Evolutionary conservation across 257 asterid genomes (phyloP), one percentile per base, ranked within the genome.

Genomic region (Lantana camara): DNA sequence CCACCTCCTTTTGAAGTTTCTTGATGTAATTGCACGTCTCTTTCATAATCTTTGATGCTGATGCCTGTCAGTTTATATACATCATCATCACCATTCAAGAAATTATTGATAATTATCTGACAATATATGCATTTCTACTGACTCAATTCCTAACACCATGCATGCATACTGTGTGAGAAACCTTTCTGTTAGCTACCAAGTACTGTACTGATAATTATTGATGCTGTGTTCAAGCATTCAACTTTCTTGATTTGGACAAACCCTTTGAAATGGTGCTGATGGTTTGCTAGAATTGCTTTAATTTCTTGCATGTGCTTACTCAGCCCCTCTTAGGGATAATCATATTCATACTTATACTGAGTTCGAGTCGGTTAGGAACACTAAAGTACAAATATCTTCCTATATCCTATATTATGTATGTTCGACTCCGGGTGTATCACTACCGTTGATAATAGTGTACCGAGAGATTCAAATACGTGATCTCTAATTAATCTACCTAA

Each of bases 1-100:
- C 95, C 69, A 82, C 86, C 63, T 88, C 91, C 57, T 64, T 83
- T 19, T 85, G 82, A 80, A 88, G 79, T 52, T 69, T 79, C 81
- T 74, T 73, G 21, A 88, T 80, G 75, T 83, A 81, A 15, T 69
- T 77, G 73, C 96, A 81, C 29, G 84, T 64, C 59, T 77, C 85
- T 57, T 83, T 71, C 75, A 85, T 44, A 3, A 76, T 44, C 72
- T 79, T 73, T 58, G 86, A 52, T 74, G 83, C 74, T 46, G 69
- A 14, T 54, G 57, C 78, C 95, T 87, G 57, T 40, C 41, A 67
- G 57, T 8, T 22, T 3, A 23, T 20, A 50, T 59, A 5, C 15
- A 34, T 30, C 5, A 23, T 46, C 23, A 42, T 15, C 53, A 60
- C 11, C 37, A 19, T 4, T 62, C 22, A 46, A 9, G 8, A 13